Evolutionary conservation across 2,329 filamentous ascomycete species (phyloP).

Genomic region (Aspergillus ochraceoroseus): DNA sequence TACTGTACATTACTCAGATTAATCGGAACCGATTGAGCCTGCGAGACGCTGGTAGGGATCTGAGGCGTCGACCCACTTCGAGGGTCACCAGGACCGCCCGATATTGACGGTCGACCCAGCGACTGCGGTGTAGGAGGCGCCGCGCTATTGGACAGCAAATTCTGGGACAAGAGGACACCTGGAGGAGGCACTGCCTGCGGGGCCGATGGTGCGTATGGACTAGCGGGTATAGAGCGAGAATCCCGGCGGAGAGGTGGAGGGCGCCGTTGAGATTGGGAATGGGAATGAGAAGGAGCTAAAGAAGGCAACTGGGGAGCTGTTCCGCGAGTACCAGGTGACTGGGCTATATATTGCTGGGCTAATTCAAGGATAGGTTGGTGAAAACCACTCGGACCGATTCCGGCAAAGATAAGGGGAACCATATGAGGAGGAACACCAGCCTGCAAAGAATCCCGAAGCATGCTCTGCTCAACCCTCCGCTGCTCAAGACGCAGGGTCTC

Average conservation of each 20-base stretch:
- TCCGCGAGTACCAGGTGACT: slow-evolving; percentile 26
- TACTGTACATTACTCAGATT: slow-evolving; percentile 25
- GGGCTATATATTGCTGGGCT: slow-evolving; percentile 61
- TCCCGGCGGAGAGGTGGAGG: slow-evolving; percentile 20
- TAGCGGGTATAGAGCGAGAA: slow-evolving; percentile 30
- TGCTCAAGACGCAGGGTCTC: slow-evolving; percentile 67
- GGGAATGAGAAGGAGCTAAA: slow-evolving; percentile 14
- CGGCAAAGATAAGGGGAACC: slow-evolving; percentile 69
- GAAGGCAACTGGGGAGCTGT: slow-evolving; percentile 23
- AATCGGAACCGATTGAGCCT: slow-evolving; percentile 35
- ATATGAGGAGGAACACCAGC: slow-evolving; percentile 69
- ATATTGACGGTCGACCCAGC: slow-evolving; percentile 15
- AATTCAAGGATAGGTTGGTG: slow-evolving; percentile 61
- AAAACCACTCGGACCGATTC: slow-evolving; percentile 60
- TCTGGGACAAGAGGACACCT: slow-evolving; percentile 24
- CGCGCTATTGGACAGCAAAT: slow-evolving; percentile 17
- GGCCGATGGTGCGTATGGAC: slow-evolving; percentile 29
- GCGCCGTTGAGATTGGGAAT: slow-evolving; percentile 18
- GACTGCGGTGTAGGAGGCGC: slow-evolving; percentile 16
- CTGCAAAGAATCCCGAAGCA: slow-evolving; percentile 63
- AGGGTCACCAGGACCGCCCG: slow-evolving; percentile 19
- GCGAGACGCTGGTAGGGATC: slow-evolving; percentile 39
- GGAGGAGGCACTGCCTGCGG: slow-evolving; percentile 19
- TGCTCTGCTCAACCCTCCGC: slow-evolving; percentile 66
- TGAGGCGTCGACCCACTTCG: slow-evolving; percentile 18